These are phyloP conservation scores for Pleurotus salmoneostramineus DNA, from an alignment of 768 basidiomycete genomes.

Conservation along the genomic window DNA sequence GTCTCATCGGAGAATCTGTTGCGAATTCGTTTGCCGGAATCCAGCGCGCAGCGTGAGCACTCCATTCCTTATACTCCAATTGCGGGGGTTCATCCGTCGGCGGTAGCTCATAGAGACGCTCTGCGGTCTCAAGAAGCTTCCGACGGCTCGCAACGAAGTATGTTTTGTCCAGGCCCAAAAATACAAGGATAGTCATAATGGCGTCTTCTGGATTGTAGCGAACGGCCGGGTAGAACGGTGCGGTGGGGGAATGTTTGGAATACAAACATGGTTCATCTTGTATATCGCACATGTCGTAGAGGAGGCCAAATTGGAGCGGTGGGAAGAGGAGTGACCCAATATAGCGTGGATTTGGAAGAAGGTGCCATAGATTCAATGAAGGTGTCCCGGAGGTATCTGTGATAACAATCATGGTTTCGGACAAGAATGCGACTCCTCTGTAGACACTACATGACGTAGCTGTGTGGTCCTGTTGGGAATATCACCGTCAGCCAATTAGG, in stretches of 20 bases:
- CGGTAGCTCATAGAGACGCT: neutral
- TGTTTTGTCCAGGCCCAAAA: neutral
- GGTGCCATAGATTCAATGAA: neutral
- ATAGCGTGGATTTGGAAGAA: neutral
- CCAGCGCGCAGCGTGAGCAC: neutral
- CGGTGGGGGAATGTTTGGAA: neutral
- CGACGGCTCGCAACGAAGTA: too few species aligned
- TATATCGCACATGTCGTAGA: neutral
- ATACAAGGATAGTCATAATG: neutral
- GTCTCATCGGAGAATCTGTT: neutral
- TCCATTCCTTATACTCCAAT: neutral
- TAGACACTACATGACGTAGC: neutral
- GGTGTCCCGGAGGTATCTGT: neutral
- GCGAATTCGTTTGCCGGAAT: neutral
- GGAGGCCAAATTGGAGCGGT: neutral
- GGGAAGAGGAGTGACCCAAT: neutral
- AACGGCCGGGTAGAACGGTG: neutral
- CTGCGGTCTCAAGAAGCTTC: neutral
- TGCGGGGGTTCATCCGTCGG: neutral
- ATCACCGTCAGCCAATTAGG: neutral
- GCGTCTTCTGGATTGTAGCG: neutral
- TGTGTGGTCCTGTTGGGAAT: neutral
- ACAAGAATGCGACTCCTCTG: neutral
- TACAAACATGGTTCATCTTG: neutral
- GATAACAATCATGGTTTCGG: neutral